Conservation (phyloP, 2,329 filamentous ascomycete species). For the Cladophialophora bantiana region DNA sequence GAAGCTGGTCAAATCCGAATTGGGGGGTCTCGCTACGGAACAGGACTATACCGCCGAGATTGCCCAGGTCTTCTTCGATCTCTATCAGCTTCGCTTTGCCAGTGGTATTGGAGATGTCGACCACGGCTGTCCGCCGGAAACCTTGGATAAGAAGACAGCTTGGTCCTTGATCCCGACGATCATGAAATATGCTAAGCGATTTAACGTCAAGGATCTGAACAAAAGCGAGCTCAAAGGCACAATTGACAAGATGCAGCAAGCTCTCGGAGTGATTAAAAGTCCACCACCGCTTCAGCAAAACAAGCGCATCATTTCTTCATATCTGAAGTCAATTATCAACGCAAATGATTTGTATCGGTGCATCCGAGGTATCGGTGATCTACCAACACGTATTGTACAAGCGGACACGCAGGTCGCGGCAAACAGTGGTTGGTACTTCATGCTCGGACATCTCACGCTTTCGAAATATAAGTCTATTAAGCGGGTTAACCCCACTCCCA, state of each 20-base stretch:
- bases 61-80: conserved; percentile 81
- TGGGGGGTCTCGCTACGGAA: conserved; percentile 76
- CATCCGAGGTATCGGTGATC: conserved; percentile 76
- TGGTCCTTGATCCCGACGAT: conserved; percentile 84
- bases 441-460: conserved; percentile 85
- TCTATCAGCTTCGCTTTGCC: conserved; percentile 80
- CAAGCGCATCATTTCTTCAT: conserved; percentile 79
- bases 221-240: conserved; percentile 90
- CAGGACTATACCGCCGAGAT: conserved; percentile 87
- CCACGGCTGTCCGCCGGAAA: conserved; percentile 79
- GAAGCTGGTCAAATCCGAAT: conserved; percentile 84
- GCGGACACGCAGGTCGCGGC: conserved; percentile 74
- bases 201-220: conserved; percentile 87
- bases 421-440: conserved; percentile 87
- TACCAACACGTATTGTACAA: conserved; percentile 74
- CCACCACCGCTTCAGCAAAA: conserved; percentile 86
- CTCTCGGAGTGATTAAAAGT: conserved; percentile 79
- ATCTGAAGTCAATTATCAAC: conserved; percentile 82
- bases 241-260: conserved; percentile 91
- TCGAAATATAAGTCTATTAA: conserved; percentile 85
- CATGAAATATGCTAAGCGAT: conserved; percentile 77
- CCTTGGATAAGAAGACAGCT: conserved; percentile 80
- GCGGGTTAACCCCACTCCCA: conserved; percentile 77
- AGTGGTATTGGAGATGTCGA: conserved; percentile 73
- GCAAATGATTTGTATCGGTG: conserved; percentile 80